These are phyloP conservation scores for Ilyonectria destructans DNA, from an alignment of 2,329 filamentous ascomycete genomes.

Conservation along the genomic window DNA sequence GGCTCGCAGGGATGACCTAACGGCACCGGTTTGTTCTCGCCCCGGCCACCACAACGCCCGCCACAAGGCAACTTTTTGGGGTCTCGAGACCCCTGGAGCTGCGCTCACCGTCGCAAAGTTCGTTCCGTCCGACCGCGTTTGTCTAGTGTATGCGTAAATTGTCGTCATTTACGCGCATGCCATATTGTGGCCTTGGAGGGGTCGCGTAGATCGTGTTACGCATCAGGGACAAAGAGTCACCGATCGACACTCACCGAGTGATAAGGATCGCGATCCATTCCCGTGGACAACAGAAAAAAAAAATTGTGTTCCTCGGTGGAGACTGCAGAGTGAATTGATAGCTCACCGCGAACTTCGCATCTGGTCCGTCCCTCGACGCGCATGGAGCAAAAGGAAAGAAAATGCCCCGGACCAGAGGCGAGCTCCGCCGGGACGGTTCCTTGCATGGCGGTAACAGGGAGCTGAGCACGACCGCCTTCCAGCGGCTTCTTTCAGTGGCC, in stretches of 20 bases:
- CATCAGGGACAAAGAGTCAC: conserved; percentile 7
- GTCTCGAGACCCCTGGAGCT: conserved; percentile 39
- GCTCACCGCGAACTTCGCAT: conserved; percentile 3
- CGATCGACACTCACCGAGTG: conserved; percentile 27
- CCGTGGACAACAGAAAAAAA: conserved; percentile 21
- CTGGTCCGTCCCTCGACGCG: conserved; percentile 17
- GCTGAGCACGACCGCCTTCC: conserved; percentile 36
- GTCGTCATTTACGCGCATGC: conserved; percentile 44
- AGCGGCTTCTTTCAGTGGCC: conserved; percentile 38
- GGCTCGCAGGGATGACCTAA: conserved; percentile 38
- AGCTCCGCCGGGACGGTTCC: conserved; percentile 33
- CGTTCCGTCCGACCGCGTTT: conserved; percentile 40
- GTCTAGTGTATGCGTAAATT: conserved; percentile 34
- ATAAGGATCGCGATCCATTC: conserved; percentile 6
- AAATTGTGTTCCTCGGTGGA: conserved; percentile 9
- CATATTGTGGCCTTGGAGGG: conserved; percentile 35
- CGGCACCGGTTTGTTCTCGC: conserved; percentile 55
- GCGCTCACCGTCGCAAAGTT: conserved; percentile 30
- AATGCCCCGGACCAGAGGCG: conserved; percentile 31
- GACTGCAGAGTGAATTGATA: conserved; percentile 1
- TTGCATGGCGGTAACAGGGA: conserved; percentile 31
- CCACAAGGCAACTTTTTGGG: conserved; percentile 38
- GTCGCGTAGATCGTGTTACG: conserved; percentile 36
- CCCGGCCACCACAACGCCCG: conserved; percentile 42
- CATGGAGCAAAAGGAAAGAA: conserved; percentile 35